Conservation (phyloP, 495 filamentous ascomycete genomes). For the Aspergillus diversus region DNA sequence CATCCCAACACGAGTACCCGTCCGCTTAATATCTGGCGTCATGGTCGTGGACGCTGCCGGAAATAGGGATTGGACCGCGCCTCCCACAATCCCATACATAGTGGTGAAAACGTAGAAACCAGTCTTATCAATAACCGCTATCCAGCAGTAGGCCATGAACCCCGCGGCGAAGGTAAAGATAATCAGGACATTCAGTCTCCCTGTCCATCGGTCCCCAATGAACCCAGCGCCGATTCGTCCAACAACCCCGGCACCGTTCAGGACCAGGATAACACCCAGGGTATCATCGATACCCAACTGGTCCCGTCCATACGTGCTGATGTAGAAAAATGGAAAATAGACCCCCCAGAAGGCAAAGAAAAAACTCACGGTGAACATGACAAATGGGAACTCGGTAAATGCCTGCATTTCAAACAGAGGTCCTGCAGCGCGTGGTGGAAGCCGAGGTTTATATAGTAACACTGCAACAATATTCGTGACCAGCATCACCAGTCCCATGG, state of each 20-base stretch:
- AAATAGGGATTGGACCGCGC: constrained; percentile 64
- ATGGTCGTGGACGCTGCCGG: constrained; percentile 58
- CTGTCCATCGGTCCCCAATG: constrained; percentile 58
- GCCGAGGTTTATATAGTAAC: constrained; percentile 52
- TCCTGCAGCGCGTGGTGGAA: constrained; percentile 60
- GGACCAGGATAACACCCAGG: constrained; percentile 63
- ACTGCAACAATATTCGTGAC: constrained; percentile 45
- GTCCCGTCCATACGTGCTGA: constrained; percentile 56
- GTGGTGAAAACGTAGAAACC: constrained; percentile 61
- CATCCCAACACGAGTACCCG: constrained; percentile 74
- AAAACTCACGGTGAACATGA: constrained; percentile 61
- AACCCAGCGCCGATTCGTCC: constrained; percentile 62
- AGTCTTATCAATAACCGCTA: constrained; percentile 45
- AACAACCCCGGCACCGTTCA: constrained; percentile 64
- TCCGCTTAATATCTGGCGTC: constrained; percentile 59
- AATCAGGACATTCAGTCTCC: constrained; percentile 57
- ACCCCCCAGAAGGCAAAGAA: constrained; percentile 59
- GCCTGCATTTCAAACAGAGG: constrained; percentile 60
- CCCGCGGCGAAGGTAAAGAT: constrained; percentile 46
- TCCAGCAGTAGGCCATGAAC: constrained; percentile 59
- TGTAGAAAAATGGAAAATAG: constrained; percentile 73
- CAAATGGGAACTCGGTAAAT: constrained; percentile 62
- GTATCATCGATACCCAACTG: constrained; percentile 49
- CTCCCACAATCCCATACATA: constrained; percentile 58
- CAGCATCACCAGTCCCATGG: constrained; percentile 67